Evolutionary conservation across 108 stramenopile species (phyloP), one percentile per base, ranked within the genome.

Genomic region (Stephanodiscus triporus): DNA sequence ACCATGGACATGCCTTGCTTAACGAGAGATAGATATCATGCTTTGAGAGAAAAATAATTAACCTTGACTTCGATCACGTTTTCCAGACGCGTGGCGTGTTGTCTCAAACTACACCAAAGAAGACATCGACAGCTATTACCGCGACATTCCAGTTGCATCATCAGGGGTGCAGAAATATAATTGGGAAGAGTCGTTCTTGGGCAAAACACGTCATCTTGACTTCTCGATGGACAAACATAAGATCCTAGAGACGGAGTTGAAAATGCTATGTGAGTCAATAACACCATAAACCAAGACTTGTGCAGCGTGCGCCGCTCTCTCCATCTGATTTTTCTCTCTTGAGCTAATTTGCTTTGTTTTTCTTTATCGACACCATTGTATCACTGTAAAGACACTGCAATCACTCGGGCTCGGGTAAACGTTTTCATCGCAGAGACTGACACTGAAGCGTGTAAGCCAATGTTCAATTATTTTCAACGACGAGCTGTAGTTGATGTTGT

Each of bases 341-440:
- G n/a, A n/a, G n/a, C n/a, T n/a, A n/a, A n/a, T n/a, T n/a, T n/a
- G n/a, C n/a, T n/a, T 45, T 45, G 13, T 45, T 45, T 45, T 10
- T 45, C 43, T 10, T 45, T n/a, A n/a, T n/a, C n/a, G 43, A 45
- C 13, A 8, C 43, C 43, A 10, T 45, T 8, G 10, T 10, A 10
- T 45, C 13, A 45, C 43, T 45, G 13, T 45, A 13, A 45, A 45
- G 43, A 84, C 50, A 84, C 83, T 6, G 83, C 83, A 7, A 76
- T 84, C 32, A 84, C 83, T 14, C 49, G 83, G 11, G 72, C 79
- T n/a, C 27, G 83, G 27, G 59, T 75, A 5, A 75, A 76, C 54
- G 74, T 84, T 0, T 75, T 84, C 32, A 72, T 84, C 42, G 74
- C 78, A 10, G 83, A 84, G 61, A 73, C 63, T 23, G 69, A 82